Percentiles rank a stretch among this genome's conserved stretches.
Evolutionary conservation across 495 filamentous ascomycete species (phyloP).

Genomic region (Xylaria flabelliformis): DNA sequence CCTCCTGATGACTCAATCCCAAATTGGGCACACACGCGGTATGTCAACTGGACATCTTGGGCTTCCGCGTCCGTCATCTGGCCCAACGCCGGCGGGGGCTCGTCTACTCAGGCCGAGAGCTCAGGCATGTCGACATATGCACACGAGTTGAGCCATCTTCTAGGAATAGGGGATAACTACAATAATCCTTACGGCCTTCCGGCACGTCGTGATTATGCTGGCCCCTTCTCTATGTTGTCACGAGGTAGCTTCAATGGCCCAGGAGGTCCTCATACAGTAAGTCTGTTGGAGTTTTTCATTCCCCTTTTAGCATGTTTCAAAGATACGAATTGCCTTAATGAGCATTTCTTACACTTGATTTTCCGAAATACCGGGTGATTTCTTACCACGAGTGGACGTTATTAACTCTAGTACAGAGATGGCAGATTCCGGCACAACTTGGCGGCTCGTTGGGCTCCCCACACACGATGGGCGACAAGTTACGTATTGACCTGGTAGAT

Average conservation of each 20-base stretch:
- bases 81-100: constrained; percentile 52
- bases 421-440: constrained; percentile 47
- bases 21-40: constrained; percentile 48
- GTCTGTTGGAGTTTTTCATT: not conserved
- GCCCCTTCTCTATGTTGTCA: constrained; percentile 49
- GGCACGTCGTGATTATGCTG: constrained; percentile 47
- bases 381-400: not conserved
- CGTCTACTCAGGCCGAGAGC: constrained; percentile 51
- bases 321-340: too few species aligned
- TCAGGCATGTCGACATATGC: constrained; percentile 51
- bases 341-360: too few species aligned
- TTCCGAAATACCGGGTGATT: not conserved
- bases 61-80: constrained; percentile 46
- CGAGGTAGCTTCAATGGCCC: constrained; percentile 52
- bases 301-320: too few species aligned
- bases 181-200: constrained; percentile 50
- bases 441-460: constrained; percentile 48
- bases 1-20: constrained; percentile 43
- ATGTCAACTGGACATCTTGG: constrained; percentile 53
- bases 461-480: constrained; percentile 51
- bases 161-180: constrained; percentile 53
- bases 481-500: constrained; percentile 45
- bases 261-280: constrained; percentile 47
- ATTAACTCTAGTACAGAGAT: constrained; percentile 28
- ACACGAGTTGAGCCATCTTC: constrained; percentile 49